Evolutionary conservation across 2,329 filamentous ascomycete genomes (phyloP), one percentile per base, ranked within the genome.

Genomic region (Cladosporium phlei): DNA sequence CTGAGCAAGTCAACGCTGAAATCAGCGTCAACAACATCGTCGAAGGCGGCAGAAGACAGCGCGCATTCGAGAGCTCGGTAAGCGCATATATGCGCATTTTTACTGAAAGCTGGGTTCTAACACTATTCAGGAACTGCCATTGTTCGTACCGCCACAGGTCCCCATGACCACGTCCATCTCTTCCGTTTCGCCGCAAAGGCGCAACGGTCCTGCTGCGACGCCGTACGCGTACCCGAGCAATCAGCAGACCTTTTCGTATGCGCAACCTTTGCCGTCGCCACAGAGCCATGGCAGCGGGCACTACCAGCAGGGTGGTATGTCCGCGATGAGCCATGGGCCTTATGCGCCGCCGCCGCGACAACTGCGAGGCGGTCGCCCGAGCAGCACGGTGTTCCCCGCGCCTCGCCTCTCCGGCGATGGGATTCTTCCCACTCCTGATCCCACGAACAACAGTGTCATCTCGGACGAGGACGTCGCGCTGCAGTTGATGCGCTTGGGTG

Each of bases 21-120:
- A 98, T 98, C 63, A 97, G 91, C 66, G 81, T 96, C 57, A 90
- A 96, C 59, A 98, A 98, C 66, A 97, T 98, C 67, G 86, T 98
- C 52, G 91, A 97, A 69, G 93, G 94, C 63, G 90, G 91, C 56
- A 85, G 93, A 68, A 84, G 93, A 64, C 96, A 97, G 75, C 82
- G 89, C 63, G 88, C 91, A 60, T 84, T 84, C 71, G 91, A 97
- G 68, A 97, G 91, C 73, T 96, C 91, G 69, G 91, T 97, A 85
- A 83, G 91, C 77, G 42, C 42, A 46, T 38, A 39, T 28, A 25
- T 42, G 42, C 38, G 52, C 35, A 49, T 25, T 40, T 33, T 38
- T 43, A 42, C 55, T 55, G 52, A 58, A 58, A 51, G 61, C 14
- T 32, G 30, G 28, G 39, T 14, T 42, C 49, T 54, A 43, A 47